Evolutionary conservation across 176 grass and related monocot genomes (phyloP), one percentile per base, ranked within the genome.

Genomic region (Poa pratensis): DNA sequence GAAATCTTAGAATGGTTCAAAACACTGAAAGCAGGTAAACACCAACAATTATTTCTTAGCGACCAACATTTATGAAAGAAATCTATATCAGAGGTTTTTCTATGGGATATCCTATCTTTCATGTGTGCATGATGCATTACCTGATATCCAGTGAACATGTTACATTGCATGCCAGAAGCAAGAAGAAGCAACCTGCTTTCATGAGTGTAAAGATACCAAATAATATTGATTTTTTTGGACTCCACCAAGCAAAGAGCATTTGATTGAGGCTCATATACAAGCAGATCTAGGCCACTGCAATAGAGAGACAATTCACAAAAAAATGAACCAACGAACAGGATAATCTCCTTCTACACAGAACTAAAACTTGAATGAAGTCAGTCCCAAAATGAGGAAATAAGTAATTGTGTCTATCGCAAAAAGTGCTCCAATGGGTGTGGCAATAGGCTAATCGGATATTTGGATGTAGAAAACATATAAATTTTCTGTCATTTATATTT

Each of bases 171-270:
- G 78, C 93, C 93, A 89, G 91, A 95, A 65, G 96, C 91, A 88
- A 95, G 93, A 92, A 98, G 91, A 82, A 98, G 80, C 90, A 98
- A 85, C 80, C 96, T 85, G 85, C 96, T 98, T 91, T 98, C 96
- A 86, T 98, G 96, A 6, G 93, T 94, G 80, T 98, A 98, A 80
- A 92, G 81, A 83, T 94, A 98, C 96, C 96, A 98, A 84, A 80
- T 89, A 18, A 95, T 91, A 77, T 45, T 94, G 37, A 90, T 90
- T 77, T 86, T 91, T 73, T 98, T 98, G 37, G 89, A 79, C 80
- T 98, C 96, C 78, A 94, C 86, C 60, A 92, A 65, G 45, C 74
- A 86, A 85, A 98, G 81, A 84, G 72, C 84, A 73, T 94, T 95
- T 69, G 85, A 70, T 17, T 94, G 89, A 90, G 91, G 88, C 58